Percentiles rank a stretch among this genome's conserved stretches.
Conservation (phyloP, 2,329 filamentous ascomycete species). For the Penicillium sp. region DNA sequence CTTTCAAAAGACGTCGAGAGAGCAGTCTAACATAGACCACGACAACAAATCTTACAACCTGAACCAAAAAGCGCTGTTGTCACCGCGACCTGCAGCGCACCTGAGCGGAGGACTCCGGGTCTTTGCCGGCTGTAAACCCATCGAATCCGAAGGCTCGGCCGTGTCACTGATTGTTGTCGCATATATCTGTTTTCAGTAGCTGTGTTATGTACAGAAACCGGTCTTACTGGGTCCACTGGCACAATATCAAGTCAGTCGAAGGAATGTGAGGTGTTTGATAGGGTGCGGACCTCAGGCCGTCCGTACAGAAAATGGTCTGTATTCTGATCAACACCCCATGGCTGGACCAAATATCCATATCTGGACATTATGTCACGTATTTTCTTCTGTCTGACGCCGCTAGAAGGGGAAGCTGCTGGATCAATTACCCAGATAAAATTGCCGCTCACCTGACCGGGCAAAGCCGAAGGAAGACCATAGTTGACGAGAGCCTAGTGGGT, state of each 20-base stretch:
- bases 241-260: too few relatives aligned
- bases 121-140: background rate
- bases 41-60: background rate
- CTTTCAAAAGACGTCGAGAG: background rate
- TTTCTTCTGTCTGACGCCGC: background rate
- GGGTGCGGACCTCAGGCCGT: too few relatives aligned
- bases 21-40: background rate
- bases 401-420: background rate
- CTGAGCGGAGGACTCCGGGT: background rate
- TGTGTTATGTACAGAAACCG: background rate
- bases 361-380: background rate
- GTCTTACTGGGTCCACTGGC: background rate
- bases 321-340: too few relatives aligned
- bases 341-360: background rate
- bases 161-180: background rate
- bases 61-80: background rate
- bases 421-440: background rate
- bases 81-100: background rate
- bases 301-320: too few relatives aligned
- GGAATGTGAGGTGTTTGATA: background rate
- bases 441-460: slow-evolving; percentile 4
- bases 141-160: background rate
- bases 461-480: background rate
- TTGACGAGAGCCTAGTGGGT: background rate
- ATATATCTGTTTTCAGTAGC: background rate